Base-by-base conservation (phyloP, 345 rosid species). In the Zanthoxylum bungeanum region DNA sequence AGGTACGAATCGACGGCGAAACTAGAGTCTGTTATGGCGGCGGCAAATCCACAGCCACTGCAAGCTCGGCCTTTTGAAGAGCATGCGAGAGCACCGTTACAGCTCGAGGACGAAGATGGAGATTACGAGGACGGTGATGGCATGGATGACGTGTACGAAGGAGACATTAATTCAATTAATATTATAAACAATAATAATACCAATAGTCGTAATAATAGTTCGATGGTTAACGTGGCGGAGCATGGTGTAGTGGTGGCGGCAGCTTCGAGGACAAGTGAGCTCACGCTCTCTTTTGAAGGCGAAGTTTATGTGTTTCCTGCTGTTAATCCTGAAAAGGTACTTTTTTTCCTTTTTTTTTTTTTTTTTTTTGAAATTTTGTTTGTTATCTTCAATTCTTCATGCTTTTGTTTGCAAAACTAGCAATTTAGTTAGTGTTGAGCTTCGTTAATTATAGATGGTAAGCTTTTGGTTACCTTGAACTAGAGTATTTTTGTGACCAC, bases 281-380 rank as follows among this genome's bases (percentile, higher is more conserved):
- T 89, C 16, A 85, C 90, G 61, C 88, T 89, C 51, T 87, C 91
- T 30, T 87, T 89, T 53, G 90, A 87, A 81, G 94, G 94, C 73
- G 89, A 89, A 72, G 92, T 87, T 57, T 89, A 81, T 69, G 92
- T 89, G 62, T 89, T 87, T 77, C 89, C 87, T 61, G 84, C 88
- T 52, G 90, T 87, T 73, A 81, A 91, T 24, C 82, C 88, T 37
- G 87, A 84, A 70, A 87, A 84, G 86, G 94, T 86, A 19, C 14
- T 22, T 0, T 44, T 1, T 42, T 14, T 44, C 25, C 25, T 24
- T 53, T 6, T 19, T 68, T 30, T 40, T 60, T 58, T 31, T 24
- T 53, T 6, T 19, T 68, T 30, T 40, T 60, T 58, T 7, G 33
- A 34, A 9, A 22, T 64, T 65, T 37, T 24, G 55, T 37, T 40